Base-by-base conservation (phyloP, 805 yeast species). In the Suhomyces sp. region DNA sequence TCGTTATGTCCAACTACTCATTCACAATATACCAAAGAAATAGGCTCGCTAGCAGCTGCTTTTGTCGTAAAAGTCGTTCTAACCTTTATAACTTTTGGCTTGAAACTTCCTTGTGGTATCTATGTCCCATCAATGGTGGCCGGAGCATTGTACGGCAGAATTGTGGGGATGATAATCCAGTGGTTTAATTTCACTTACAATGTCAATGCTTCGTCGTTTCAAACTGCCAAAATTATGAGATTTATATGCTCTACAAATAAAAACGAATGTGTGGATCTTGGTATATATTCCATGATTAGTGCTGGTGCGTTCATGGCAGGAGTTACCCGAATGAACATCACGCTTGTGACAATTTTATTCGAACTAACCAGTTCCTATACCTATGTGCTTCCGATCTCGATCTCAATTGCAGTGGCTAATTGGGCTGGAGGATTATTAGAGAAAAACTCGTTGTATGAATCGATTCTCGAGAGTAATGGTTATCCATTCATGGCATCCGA, bases 61-160 rank as follows among this genome's bases (percentile, higher is more conserved):
- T 67, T 82, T 35, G 53, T 71, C 2, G 63, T 78, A 44, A 82
- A 81, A 54, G 54, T 76, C 0, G 51, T 73, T 3, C 63, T 82
- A 27, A 82, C 86, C 5, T 69, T 77, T 21, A 63, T 82, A 12
- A 80, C 86, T 0, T 80, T 81, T 63, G 87, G 87, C 1, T 61
- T 81, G 47, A 82, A 81, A 56, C 67, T 82, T 2, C 87, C 87
- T 1, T 75, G 81, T 44, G 87, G 87, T 4, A 77, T 83, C 12
- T 83, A 82, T 54, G 83, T 83, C 1, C 87, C 87, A 4, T 77
- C 84, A 1, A 82, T 83, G 87, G 83, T 80, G 1, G 71, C 78
- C 20, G 87, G 87, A 0, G 85, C 86, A 2, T 63, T 83, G 25
- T 82, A 79, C 65, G 86, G 86, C 2, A 60, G 85, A 9, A 57